phyloP scores from a whole-genome alignment of 352 stramenopile genomes.

The Pythium sp. region DNA sequence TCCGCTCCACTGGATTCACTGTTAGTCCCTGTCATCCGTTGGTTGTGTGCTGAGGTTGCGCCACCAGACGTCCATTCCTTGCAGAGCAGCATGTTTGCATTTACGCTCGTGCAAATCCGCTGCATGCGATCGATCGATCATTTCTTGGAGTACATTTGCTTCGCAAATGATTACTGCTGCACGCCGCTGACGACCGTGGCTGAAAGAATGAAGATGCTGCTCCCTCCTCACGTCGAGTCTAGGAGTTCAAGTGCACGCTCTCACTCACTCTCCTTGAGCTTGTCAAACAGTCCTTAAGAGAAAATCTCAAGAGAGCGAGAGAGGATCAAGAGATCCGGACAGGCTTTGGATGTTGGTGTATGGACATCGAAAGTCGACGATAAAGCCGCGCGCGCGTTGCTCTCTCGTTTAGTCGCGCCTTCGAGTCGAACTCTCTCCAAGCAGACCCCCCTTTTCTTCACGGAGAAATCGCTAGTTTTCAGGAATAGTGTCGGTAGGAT shows the following conservation, averaged over 20 bases:
- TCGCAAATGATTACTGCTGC: not conserved
- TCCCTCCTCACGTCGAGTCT: too few species aligned
- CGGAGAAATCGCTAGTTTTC: not conserved
- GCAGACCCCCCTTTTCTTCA: not conserved
- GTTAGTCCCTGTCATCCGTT: not conserved
- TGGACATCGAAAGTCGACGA: not conserved
- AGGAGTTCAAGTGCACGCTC: too few species aligned
- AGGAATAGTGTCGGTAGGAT: not conserved
- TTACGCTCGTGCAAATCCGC: not conserved
- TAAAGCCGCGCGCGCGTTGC: not conserved
- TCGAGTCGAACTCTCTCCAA: not conserved
- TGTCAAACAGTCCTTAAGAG: too few species aligned
- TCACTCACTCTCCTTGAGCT: too few species aligned
- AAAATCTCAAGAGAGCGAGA: too few species aligned
- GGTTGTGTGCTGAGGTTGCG: not conserved
- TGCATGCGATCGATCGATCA: too few species aligned
- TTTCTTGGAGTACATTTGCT: not conserved
- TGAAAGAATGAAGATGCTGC: too few species aligned
- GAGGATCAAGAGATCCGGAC: too few species aligned
- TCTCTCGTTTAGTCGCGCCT: not conserved
- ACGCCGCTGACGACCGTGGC: not conserved
- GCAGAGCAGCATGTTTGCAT: not conserved
- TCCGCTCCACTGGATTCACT: not conserved
- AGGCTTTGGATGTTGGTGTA: not conserved
- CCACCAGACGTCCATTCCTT: not conserved